Conservation (phyloP, 2,329 filamentous ascomycete species). For the Arthroderma sp. region DNA sequence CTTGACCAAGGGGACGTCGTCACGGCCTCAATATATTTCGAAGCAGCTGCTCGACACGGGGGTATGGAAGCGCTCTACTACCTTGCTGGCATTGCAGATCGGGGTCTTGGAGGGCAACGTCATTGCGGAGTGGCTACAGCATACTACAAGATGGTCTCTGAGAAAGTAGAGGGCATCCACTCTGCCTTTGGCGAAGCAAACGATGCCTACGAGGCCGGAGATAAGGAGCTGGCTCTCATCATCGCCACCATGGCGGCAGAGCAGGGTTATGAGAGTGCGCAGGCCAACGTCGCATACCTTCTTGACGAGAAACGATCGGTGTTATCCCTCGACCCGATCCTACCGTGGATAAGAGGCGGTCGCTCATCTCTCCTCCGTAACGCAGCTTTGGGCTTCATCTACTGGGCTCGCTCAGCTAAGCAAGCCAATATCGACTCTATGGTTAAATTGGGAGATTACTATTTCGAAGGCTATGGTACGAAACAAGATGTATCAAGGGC, state of each 20-base stretch:
- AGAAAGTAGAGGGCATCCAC: constrained; percentile 59
- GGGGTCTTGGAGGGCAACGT: constrained; percentile 67
- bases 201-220: constrained; percentile 63
- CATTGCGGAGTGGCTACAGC: constrained; percentile 63
- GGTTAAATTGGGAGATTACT: constrained; percentile 98
- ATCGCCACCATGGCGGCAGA: constrained; percentile 79
- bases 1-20: constrained; percentile 78
- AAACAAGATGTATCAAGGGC: constrained; percentile 67
- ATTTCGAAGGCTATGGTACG: constrained; percentile 69
- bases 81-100: constrained; percentile 72
- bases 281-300: constrained; percentile 80
- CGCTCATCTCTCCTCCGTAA: constrained; percentile 42
- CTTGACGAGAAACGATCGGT: constrained; percentile 61
- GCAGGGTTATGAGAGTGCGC: constrained; percentile 78
- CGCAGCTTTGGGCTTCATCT: constrained; percentile 62
- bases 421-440: constrained; percentile 88
- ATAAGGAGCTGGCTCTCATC: constrained; percentile 67
- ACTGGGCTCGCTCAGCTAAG: constrained; percentile 89
- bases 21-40: constrained; percentile 74
- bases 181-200: constrained; percentile 77
- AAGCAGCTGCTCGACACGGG: constrained; percentile 67
- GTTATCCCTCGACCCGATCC: constrained; percentile 44
- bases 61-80: constrained; percentile 89
- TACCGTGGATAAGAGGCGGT: constrained; percentile 36
- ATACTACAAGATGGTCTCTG: constrained; percentile 72